Conservation (phyloP, 2,329 filamentous ascomycete genomes). For the Diaporthe ilicicola region DNA sequence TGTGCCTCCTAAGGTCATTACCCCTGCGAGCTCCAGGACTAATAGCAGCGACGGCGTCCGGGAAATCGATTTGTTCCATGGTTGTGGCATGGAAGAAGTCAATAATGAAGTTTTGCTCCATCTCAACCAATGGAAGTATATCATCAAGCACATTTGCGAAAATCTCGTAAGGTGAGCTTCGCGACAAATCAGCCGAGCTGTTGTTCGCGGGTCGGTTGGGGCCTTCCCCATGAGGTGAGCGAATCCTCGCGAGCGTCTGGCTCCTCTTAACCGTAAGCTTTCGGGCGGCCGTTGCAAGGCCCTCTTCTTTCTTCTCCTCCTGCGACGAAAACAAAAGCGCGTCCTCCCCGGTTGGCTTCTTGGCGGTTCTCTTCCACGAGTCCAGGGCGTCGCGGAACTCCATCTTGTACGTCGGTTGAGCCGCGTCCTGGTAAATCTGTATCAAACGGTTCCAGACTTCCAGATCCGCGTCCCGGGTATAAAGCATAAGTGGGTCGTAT, state of each 20-base stretch:
- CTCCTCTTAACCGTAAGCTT: conserved; percentile 95
- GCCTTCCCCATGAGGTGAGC: conserved; percentile 73
- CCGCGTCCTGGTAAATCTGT: conserved; percentile 81
- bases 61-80: conserved; percentile 81
- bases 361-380: conserved; percentile 81
- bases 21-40: conserved; percentile 74
- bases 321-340: conserved; percentile 86
- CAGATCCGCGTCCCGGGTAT: conserved; percentile 84
- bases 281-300: conserved; percentile 77
- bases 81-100: conserved; percentile 97
- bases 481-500: conserved; percentile 87
- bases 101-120: conserved; percentile 97
- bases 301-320: conserved; percentile 85
- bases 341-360: conserved; percentile 80
- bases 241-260: conserved; percentile 82
- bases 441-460: conserved; percentile 84
- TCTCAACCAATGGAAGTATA: conserved; percentile 81
- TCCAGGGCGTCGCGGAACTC: conserved; percentile 82
- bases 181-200: conserved; percentile 49
- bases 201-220: conserved; percentile 63
- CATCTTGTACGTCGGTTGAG: conserved; percentile 78
- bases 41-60: conserved; percentile 75
- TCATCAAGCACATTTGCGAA: conserved; percentile 85
- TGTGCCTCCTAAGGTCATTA: conserved; percentile 76
- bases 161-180: conserved; percentile 79